Evolutionary conservation across 495 filamentous ascomycete species (phyloP).

Genomic region (Penicillium maclennaniae): DNA sequence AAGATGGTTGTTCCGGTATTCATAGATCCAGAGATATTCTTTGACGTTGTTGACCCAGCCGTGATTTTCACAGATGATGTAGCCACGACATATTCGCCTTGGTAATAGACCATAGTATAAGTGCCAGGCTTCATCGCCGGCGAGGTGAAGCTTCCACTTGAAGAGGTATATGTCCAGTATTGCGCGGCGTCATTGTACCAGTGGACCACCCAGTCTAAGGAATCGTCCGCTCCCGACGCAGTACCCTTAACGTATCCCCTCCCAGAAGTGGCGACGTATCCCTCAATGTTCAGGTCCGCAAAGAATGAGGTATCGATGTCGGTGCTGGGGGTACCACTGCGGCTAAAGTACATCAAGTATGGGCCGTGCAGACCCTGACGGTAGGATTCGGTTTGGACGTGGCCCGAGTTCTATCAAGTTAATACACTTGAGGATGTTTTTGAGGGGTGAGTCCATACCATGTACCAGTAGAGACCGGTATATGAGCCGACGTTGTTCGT

Average conservation of each 20-base stretch:
- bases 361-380: conserved; percentile 66
- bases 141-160: conserved; percentile 54
- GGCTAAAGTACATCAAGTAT: conserved; percentile 59
- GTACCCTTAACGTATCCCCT: conserved; percentile 59
- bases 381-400: conserved; percentile 52
- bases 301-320: conserved; percentile 58
- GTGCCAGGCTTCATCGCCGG: conserved; percentile 65
- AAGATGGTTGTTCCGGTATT: conserved; percentile 50
- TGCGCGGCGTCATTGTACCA: conserved; percentile 62
- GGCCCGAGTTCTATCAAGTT: no score
- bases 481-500: no score
- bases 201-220: conserved; percentile 53
- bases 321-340: conserved; percentile 50
- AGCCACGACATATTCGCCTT: conserved; percentile 57
- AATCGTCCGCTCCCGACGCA: conserved; percentile 48
- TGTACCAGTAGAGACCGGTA: no score
- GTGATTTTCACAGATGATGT: conserved; percentile 49
- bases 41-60: conserved; percentile 48
- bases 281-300: conserved; percentile 50
- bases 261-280: conserved; percentile 50
- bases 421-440: no score
- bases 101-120: conserved; percentile 65
- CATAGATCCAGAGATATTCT: conserved; percentile 49
- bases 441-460: no score
- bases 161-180: conserved; percentile 58